Percentiles rank a stretch among this genome's conserved stretches.
Evolutionary conservation across 164 flowering plant genomes (phyloP).

Genomic region (Euptelea pleiosperma): DNA sequence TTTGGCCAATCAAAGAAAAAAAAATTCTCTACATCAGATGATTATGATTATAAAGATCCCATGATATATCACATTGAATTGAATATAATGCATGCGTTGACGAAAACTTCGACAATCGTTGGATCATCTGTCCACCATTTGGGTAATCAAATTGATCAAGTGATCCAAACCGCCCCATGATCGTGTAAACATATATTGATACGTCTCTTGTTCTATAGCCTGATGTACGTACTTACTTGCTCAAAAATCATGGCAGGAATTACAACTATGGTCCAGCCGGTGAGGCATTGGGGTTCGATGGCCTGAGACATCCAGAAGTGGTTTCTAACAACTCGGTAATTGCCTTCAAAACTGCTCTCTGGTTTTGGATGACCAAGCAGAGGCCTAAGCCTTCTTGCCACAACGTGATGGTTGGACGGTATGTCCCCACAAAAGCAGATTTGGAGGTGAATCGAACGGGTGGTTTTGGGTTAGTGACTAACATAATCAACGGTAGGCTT

Average conservation of each 20-base stretch:
- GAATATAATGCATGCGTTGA: too few species aligned
- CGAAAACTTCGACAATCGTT: too few species aligned
- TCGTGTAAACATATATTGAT: too few species aligned
- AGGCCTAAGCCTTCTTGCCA: conserved; percentile 69
- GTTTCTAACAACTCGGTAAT: conserved; percentile 49
- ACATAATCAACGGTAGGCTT: conserved; percentile 63
- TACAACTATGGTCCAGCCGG: conserved; percentile 85
- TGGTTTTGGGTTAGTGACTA: conserved; percentile 59
- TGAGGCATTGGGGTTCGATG: conserved; percentile 55
- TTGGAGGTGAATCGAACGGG: conserved; percentile 49
- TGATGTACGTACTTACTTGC: too few species aligned
- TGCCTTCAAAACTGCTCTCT: conserved; percentile 63
- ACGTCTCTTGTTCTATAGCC: too few species aligned
- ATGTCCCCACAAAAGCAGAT: conserved; percentile 40
- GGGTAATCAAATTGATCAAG: too few species aligned
- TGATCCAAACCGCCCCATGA: too few species aligned
- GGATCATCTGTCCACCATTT: too few species aligned
- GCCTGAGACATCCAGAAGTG: conserved; percentile 55
- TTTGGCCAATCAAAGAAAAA: too few species aligned
- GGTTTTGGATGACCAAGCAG: conserved; percentile 84
- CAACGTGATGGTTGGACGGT: conserved; percentile 57
- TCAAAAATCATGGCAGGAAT: conserved; percentile 49
- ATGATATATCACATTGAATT: too few species aligned
- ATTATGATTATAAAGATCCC: too few species aligned
- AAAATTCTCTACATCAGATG: too few species aligned